Evolutionary conservation across 495 filamentous ascomycete genomes (phyloP), one percentile per base, ranked within the genome.

Genomic region (Pseudotulostoma volvatum): DNA sequence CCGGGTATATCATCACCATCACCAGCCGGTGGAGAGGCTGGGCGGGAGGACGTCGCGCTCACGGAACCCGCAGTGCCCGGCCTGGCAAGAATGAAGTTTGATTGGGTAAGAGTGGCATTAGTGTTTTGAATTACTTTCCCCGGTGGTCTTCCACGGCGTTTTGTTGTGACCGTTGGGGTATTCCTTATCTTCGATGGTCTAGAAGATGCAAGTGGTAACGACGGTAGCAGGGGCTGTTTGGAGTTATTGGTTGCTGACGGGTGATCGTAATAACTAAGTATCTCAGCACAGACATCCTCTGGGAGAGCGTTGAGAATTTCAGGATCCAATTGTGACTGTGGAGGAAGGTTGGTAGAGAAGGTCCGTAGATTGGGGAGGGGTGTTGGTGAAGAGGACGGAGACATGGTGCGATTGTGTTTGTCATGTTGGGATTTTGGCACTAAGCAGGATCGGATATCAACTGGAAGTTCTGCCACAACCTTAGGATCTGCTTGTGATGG

Each of bases 281-380:
- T 63, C 50, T 94, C 86, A 14, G 77, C 73, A 41, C 84, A 77
- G 45, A 95, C 72, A 42, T 90, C 84, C 32, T 79, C 77, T 1
- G 86, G 86, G 4, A 95, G 64, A 1, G 81, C 81, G 21, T 76
- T 68, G 39, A 93, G 73, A 9, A 76, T 72, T 34, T 84, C 79
- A 1, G 70, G 74, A 49, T 88, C 82, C 16, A 86, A 53, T 44
- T 83, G 73, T 44, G 77, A 66, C 30, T 66, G 61, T 16, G 59
- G 57, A 15, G 67, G 65, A 31, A 70, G 46, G 9, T 51, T 43
- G 13, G 46, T 39, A 20, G 32, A 21, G 14, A 38, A 21, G 18
- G 48, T 31, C 16, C 35, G n/a, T 25, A 44, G 53, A 23, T 51
- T 44, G 16, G 4, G 34, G 8, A 19, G 28, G 31, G 40, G 18